Percentiles rank a stretch among this genome's conserved stretches.
Evolutionary conservation across 352 stramenopile genomes (phyloP).

Genomic region (Blastocystis sp.): DNA sequence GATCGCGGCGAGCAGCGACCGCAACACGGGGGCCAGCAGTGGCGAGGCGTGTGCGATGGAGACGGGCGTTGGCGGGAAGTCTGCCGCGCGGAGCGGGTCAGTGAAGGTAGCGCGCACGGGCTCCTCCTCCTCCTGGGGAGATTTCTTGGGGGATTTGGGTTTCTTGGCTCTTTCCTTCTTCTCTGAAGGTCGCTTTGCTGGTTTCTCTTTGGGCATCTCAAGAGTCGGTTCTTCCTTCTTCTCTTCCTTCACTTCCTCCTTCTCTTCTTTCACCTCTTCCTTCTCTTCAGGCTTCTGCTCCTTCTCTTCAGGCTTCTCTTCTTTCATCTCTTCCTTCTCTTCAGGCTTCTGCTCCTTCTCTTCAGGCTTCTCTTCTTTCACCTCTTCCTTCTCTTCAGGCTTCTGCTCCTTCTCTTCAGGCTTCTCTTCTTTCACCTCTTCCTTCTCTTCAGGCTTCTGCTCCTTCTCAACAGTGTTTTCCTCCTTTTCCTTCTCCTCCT

Average conservation of each 20-base stretch:
- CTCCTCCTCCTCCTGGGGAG: too few relatives aligned
- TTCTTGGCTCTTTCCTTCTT: too few relatives aligned
- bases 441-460: neutral
- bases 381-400: neutral
- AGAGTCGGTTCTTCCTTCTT: neutral
- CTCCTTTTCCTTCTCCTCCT: neutral
- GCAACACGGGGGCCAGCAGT: neutral
- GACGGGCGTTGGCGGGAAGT: neutral
- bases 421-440: neutral
- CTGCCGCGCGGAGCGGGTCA: neutral
- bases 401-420: too few relatives aligned
- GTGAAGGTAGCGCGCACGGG: too few relatives aligned
- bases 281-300: neutral
- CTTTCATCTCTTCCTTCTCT: neutral
- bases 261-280: neutral
- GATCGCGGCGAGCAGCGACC: neutral
- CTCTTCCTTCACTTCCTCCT: neutral
- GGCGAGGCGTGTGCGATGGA: neutral
- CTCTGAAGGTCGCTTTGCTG: neutral
- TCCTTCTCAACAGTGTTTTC: neutral
- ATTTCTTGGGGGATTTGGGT: too few relatives aligned
- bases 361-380: neutral
- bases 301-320: neutral
- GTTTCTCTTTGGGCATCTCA: neutral
- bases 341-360: neutral